Conservation (phyloP, 164 flowering plant species). For the Sextonia rubra region DNA sequence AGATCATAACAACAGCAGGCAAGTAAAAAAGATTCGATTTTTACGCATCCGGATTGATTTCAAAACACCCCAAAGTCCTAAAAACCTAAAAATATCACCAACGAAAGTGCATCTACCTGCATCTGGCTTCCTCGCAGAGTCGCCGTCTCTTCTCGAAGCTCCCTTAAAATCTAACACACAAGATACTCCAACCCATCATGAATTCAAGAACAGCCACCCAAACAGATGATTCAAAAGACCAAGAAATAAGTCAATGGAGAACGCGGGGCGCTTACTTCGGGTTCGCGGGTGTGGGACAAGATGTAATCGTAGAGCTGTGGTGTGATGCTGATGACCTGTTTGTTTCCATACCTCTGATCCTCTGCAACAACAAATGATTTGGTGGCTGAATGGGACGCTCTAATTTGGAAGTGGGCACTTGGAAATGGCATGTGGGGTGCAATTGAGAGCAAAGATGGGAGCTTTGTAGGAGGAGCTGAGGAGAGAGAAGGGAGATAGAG, state of each 20-base stretch:
- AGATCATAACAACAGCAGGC: too few relatives aligned
- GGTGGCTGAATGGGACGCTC: slow-evolving; percentile 8
- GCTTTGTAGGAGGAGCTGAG: background rate
- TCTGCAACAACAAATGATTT: slow-evolving; percentile 10
- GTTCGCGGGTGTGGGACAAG: slow-evolving; percentile 29
- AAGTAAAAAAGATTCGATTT: too few relatives aligned
- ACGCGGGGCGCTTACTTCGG: slow-evolving; percentile 14
- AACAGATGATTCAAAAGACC: background rate
- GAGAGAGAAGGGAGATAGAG: background rate
- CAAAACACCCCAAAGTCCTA: background rate
- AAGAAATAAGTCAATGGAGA: background rate
- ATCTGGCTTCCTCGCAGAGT: slow-evolving; percentile 51
- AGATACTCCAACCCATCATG: background rate
- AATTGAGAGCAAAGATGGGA: background rate
- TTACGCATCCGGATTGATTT: background rate
- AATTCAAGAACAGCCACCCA: background rate
- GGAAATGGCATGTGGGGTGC: background rate
- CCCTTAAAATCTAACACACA: slow-evolving; percentile 21
- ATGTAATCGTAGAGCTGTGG: slow-evolving; percentile 33
- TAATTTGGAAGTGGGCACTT: background rate
- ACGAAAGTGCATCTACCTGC: slow-evolving; percentile 17
- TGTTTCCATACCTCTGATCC: slow-evolving; percentile 24
- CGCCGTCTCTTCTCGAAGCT: slow-evolving; percentile 82
- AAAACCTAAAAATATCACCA: background rate
- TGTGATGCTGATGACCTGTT: slow-evolving; percentile 28